These are phyloP conservation scores for Epichloe aotearoae DNA, from an alignment of 2,329 filamentous ascomycete species.

Conservation along the genomic window DNA sequence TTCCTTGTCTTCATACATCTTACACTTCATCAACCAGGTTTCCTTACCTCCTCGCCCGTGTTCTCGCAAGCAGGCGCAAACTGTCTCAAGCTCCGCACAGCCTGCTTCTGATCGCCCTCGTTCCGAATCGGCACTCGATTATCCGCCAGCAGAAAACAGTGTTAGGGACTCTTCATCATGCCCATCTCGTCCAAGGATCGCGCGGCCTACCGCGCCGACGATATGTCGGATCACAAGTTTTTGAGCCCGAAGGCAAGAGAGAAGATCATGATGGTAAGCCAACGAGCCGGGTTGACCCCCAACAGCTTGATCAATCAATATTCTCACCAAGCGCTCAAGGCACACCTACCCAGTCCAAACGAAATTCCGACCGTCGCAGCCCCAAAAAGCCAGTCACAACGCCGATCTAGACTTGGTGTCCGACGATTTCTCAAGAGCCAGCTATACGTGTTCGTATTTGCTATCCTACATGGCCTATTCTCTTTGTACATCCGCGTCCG, in stretches of 20 bases:
- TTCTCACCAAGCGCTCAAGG: constrained; percentile 16
- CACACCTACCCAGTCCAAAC: constrained; percentile 22
- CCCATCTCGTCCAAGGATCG: constrained; percentile 23
- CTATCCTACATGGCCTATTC: constrained; percentile 66
- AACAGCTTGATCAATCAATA: background rate
- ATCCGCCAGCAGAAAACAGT: too few species aligned
- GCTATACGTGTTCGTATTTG: constrained; percentile 54
- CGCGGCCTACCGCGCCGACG: constrained; percentile 27
- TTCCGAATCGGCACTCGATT: background rate
- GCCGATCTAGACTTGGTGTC: constrained; percentile 37
- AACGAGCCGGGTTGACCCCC: background rate
- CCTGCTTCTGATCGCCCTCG: background rate
- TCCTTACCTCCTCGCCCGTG: background rate
- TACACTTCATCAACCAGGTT: background rate
- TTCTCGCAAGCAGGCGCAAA: background rate
- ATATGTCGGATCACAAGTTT: constrained; percentile 19
- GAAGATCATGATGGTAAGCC: constrained; percentile 22
- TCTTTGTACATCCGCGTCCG: constrained; percentile 76
- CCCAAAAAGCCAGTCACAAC: constrained; percentile 14
- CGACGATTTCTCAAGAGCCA: constrained; percentile 48
- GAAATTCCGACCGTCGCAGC: constrained; percentile 17
- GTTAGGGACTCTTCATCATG: constrained; percentile 13
- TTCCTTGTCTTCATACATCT: background rate
- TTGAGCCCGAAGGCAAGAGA: constrained; percentile 23
- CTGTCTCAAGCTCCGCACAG: background rate